A percentile compares a stretch with the other conserved stretches of the same genome.
phyloP scores from a whole-genome alignment of 2,329 filamentous ascomycete species.

The Mycosphaerelloides madeirae region DNA sequence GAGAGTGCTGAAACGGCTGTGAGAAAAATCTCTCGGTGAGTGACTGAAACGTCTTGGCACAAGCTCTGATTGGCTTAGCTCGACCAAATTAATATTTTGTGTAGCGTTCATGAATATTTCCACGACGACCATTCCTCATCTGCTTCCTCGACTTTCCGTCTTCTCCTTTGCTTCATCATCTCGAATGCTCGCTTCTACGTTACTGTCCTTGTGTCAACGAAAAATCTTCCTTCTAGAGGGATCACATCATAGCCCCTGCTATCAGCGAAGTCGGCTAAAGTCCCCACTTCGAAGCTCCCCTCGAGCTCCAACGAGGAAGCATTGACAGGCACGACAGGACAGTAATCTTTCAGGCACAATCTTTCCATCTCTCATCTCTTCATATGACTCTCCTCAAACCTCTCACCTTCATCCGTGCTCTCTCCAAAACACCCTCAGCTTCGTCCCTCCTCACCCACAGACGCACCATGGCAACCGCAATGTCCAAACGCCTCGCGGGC shows the following conservation, averaged over 20 bases:
- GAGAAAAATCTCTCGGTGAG: no score
- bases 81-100: no score
- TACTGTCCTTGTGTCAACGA: no score
- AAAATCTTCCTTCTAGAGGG: not conserved
- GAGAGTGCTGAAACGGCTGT: no score
- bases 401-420: not conserved
- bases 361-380: not conserved
- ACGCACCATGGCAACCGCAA: slow-evolving; percentile 10
- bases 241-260: not conserved
- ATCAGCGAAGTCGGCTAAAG: not conserved
- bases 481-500: slow-evolving; percentile 69
- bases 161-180: no score
- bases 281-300: not conserved
- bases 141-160: no score
- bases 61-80: no score
- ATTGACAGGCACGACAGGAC: slow-evolving; percentile 4
- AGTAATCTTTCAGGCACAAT: slow-evolving; percentile 1
- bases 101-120: no score
- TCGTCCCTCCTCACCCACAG: slow-evolving; percentile 2
- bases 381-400: slow-evolving; percentile 8
- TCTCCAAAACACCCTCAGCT: not conserved
- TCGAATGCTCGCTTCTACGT: no score
- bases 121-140: no score
- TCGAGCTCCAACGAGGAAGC: not conserved
- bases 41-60: no score